A percentile compares a stretch with the other conserved stretches of the same genome.
Conservation (phyloP, 2,329 filamentous ascomycete species). For the Cladophialophora bantiana region DNA sequence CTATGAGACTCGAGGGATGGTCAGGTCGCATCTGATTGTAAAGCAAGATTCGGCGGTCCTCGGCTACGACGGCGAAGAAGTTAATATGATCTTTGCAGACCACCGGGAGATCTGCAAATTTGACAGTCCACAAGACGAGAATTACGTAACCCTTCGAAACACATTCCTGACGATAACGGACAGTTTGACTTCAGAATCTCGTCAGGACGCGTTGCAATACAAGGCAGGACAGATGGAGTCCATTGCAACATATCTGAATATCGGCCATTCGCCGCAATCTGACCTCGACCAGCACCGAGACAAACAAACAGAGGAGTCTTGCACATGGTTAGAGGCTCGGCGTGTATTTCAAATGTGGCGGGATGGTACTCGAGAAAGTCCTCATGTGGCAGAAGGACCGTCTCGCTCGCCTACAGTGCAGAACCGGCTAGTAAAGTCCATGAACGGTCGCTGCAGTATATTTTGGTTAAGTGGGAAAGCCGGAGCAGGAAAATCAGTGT, state of each 20-base stretch:
- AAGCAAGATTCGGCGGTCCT: slow-evolving; percentile 47
- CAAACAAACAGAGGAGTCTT: slow-evolving; percentile 4
- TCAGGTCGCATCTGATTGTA: slow-evolving; percentile 42
- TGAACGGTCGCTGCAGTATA: not conserved
- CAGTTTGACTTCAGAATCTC: slow-evolving; percentile 27
- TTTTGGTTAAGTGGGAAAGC: slow-evolving; percentile 4
- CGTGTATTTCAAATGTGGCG: not conserved
- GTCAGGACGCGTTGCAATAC: not conserved
- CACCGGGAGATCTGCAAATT: slow-evolving; percentile 51
- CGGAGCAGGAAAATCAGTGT: slow-evolving; percentile 18
- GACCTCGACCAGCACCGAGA: slow-evolving; percentile 13
- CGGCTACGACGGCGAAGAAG: slow-evolving; percentile 43
- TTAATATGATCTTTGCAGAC: slow-evolving; percentile 45
- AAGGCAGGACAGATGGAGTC: slow-evolving; percentile 9
- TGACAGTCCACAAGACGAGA: slow-evolving; percentile 42
- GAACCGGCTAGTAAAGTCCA: not conserved
- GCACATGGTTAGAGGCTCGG: slow-evolving; percentile 9
- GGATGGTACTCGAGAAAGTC: not conserved
- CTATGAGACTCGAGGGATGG: slow-evolving; percentile 11
- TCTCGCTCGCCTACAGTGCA: not conserved
- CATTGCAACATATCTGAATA: not conserved
- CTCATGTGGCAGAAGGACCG: not conserved
- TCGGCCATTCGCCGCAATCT: not conserved
- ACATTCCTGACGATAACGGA: slow-evolving; percentile 40
- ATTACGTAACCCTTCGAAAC: slow-evolving; percentile 46